Base-by-base conservation (phyloP, 371 early-diverging fungal genomes). In the Choanephora cucurbitarum region DNA sequence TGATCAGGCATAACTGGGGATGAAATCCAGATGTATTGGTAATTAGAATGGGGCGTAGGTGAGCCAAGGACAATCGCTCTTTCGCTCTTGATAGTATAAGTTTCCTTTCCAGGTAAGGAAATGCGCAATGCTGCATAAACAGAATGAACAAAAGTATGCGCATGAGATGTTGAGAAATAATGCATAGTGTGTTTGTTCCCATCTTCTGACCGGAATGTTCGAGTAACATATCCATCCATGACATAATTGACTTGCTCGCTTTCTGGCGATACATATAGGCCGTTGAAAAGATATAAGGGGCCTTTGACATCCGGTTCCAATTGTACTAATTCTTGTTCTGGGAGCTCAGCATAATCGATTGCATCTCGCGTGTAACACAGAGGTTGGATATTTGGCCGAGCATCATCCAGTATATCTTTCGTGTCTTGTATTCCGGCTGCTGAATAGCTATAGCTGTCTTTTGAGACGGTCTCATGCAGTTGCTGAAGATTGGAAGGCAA, bases 1-100 rank as follows among this genome's bases (percentile, higher is more conserved):
- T 52, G 44, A 11, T 60, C 46, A 19, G 60, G 56, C 3, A 56
- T 48, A 23, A 59, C 52, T 21, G 60, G 65, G 6, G 65, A 65
- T 14, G 65, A 60, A 34, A 65, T 65, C 65, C 65, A 65, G 11
- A 65, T 50, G 21, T 52, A 65, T 15, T 52, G 65, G 28, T 65
- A 65, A 3, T 48, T 24, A 17, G 37, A 54, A 7, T 28, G 41
- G 1, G 65, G 57, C 22, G 65, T 65, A 2, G 65, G 60, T 3
- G 43, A 39, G 19, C 31, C 44, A 9, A 65, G 57, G 9, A 60
- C 52, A 21, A 65, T 60, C 8, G 56, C 65, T 21, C 55, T 49
- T 21, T 54, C 34, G 21, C 52, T 59, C 34, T 41, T 59, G 44
- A 57, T 57, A 0, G 52, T 19, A 39, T 52, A 31, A 4, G 23